Conservation (phyloP, 2,329 filamentous ascomycete genomes). For the Penicillium sp. region DNA sequence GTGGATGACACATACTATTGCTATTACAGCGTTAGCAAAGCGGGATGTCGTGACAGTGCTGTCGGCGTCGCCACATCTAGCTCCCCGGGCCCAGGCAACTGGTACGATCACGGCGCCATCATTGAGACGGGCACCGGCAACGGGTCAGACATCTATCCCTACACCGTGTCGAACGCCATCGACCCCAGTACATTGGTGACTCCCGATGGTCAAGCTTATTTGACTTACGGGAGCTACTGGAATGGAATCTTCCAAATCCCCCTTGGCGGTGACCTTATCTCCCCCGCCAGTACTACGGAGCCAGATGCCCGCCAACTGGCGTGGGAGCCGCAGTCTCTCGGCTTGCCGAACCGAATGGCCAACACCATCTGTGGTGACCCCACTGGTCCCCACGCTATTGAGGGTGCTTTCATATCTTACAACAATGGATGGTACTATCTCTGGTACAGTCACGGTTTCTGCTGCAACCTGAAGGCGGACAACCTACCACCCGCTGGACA, state of each 20-base stretch:
- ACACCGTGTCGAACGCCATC: conserved; percentile 60
- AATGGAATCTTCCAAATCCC: conserved; percentile 63
- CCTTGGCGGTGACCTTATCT: conserved; percentile 40
- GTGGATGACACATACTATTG: conserved; percentile 62
- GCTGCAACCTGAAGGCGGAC: conserved; percentile 31
- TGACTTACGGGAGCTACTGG: conserved; percentile 72
- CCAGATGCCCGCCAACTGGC: conserved; percentile 34
- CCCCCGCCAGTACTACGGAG: conserved; percentile 18
- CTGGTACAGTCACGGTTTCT: conserved; percentile 38
- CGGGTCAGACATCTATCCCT: conserved; percentile 29
- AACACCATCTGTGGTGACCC: conserved; percentile 32
- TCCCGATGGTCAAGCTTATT: conserved; percentile 41
- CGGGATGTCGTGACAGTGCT: conserved; percentile 63
- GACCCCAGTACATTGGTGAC: conserved; percentile 57
- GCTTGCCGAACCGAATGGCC: conserved; percentile 21
- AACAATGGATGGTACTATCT: conserved; percentile 35
- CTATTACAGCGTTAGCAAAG: conserved; percentile 66
- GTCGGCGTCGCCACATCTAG: conserved; percentile 61
- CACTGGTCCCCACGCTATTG: conserved; percentile 34
- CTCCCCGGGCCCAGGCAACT: conserved; percentile 36
- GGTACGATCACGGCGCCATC: conserved; percentile 40
- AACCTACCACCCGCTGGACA: conserved; percentile 52
- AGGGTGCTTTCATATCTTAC: conserved; percentile 35
- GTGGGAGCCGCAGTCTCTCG: conserved; percentile 25
- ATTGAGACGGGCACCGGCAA: conserved; percentile 37